phyloP scores from a whole-genome alignment of 2,329 filamentous ascomycete species.

The Ceratocystis cubensis region DNA sequence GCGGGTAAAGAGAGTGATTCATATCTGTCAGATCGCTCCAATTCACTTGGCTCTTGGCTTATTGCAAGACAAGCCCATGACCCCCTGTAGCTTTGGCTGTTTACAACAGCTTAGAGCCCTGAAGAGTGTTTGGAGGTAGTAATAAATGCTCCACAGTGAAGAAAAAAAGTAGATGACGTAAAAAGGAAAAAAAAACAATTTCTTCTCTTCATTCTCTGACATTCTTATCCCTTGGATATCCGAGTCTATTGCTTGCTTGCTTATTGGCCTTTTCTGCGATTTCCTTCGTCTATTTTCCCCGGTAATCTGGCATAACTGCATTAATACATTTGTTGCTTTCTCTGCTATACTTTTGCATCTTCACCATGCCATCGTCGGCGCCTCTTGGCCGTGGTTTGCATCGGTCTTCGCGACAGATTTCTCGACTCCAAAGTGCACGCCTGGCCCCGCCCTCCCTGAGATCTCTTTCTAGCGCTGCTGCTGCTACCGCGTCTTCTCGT shows the following conservation, averaged over 20 bases:
- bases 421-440: conserved; percentile 9
- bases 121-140: neutral
- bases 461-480: conserved; percentile 18
- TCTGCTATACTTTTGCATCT: neutral
- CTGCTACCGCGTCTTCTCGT: conserved; percentile 19
- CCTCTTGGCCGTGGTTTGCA: conserved; percentile 32
- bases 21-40: neutral
- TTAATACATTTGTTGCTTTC: neutral
- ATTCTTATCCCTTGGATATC: neutral
- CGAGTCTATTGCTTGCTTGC: neutral
- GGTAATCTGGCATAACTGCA: neutral
- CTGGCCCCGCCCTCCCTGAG: conserved; percentile 12
- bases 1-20: neutral
- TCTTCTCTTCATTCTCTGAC: neutral
- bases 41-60: neutral
- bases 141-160: neutral
- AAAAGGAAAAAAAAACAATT: neutral
- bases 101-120: neutral
- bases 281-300: neutral
- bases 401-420: conserved; percentile 29
- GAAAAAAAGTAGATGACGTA: neutral
- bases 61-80: neutral
- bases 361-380: conserved; percentile 29
- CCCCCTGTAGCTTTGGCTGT: neutral
- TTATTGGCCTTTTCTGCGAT: neutral